Evolutionary conservation across 1,139 yeast genomes (phyloP).

Genomic region (Hyphopichia burtonii): DNA sequence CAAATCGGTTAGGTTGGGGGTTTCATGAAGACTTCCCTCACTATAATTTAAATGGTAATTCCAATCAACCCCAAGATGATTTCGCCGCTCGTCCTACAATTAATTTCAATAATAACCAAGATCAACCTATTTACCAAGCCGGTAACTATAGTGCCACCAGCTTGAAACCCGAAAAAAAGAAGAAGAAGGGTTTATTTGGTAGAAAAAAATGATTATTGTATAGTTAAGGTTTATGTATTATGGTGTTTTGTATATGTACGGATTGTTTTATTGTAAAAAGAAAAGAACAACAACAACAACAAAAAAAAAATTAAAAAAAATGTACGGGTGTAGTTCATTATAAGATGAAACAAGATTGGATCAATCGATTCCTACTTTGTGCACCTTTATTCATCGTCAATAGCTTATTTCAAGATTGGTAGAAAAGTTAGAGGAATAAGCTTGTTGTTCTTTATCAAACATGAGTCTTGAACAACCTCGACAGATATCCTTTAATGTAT

Average conservation of each 20-base stretch:
- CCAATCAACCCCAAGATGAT: constrained; percentile 8
- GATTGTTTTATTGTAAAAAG: too few relatives aligned
- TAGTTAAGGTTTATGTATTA: neutral
- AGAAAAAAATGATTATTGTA: constrained; percentile 41
- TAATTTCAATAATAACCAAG: constrained; percentile 27
- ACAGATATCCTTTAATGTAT: constrained; percentile 77
- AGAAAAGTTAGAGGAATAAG: too few relatives aligned
- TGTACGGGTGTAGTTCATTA: too few relatives aligned
- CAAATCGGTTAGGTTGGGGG: constrained; percentile 76
- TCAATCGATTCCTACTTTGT: too few relatives aligned
- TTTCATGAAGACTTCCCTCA: constrained; percentile 50
- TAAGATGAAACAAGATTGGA: neutral
- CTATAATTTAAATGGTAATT: constrained; percentile 28
- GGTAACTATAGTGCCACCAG: constrained; percentile 47
- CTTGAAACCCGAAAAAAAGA: constrained; percentile 37
- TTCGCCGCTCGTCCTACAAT: constrained; percentile 28
- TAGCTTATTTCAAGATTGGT: too few relatives aligned
- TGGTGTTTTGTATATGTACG: too few relatives aligned
- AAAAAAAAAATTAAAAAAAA: too few relatives aligned
- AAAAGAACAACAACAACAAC: too few relatives aligned
- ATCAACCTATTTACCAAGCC: constrained; percentile 68
- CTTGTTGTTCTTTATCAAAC: neutral
- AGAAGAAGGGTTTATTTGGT: constrained; percentile 67
- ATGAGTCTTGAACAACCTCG: constrained; percentile 15
- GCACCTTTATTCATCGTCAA: too few relatives aligned